Evolutionary conservation across 73 alveolate genomes (phyloP).

Genomic region (Symbiodinium natans): DNA sequence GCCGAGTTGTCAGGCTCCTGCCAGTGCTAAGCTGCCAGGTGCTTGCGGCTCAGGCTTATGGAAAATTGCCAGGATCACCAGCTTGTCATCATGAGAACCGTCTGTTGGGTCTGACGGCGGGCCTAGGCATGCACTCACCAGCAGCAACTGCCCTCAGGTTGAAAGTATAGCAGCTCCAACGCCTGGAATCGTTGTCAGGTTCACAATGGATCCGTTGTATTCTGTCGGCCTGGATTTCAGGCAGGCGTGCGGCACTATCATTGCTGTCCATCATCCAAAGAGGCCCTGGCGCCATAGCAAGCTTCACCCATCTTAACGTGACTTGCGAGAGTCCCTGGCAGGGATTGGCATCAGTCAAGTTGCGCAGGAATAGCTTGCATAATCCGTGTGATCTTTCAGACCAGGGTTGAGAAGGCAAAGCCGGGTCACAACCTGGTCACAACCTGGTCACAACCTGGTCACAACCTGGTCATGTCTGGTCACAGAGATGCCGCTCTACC

Average conservation of each 20-base stretch:
- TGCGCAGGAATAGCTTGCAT: not conserved
- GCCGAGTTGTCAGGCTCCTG: not conserved
- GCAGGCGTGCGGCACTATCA: too few species aligned
- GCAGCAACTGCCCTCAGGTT: not conserved
- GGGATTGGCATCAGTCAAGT: too few species aligned
- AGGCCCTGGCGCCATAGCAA: not conserved
- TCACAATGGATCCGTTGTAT: not conserved
- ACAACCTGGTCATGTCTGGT: too few species aligned
- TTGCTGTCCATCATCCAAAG: too few species aligned
- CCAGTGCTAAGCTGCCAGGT: not conserved
- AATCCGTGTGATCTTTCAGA: too few species aligned
- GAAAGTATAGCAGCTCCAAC: too few species aligned
- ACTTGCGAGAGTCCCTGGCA: not conserved
- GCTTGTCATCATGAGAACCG: not conserved
- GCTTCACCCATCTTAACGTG: not conserved
- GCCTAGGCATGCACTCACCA: not conserved
- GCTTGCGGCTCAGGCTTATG: not conserved
- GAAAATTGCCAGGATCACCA: not conserved
- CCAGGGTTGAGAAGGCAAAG: too few species aligned
- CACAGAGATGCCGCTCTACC: too few species aligned
- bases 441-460: too few species aligned
- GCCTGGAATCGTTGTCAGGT: not conserved
- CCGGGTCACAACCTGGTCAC: too few species aligned
- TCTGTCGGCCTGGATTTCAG: not conserved
- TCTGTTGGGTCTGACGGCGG: too few species aligned